Evolutionary conservation across 306 rosid genomes (phyloP).

Genomic region (Pyrus betulifolia): DNA sequence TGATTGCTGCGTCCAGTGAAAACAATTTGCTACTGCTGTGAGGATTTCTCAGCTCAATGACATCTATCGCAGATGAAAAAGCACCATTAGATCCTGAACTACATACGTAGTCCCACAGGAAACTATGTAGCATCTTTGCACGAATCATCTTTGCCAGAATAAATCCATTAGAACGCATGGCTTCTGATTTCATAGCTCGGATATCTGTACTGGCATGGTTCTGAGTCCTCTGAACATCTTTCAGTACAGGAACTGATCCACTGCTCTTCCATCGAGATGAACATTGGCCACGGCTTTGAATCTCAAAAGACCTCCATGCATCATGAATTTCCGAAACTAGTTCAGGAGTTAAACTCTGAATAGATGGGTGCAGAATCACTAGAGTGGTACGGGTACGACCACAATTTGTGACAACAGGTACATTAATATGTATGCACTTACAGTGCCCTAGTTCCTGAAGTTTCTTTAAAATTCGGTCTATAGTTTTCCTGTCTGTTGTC

Average conservation of each 20-base stretch:
- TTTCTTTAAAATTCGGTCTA: constrained; percentile 55
- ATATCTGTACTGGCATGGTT: constrained; percentile 30
- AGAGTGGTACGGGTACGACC: constrained; percentile 34
- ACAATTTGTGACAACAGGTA: constrained; percentile 64
- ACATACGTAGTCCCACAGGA: constrained; percentile 69
- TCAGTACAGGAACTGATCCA: constrained; percentile 55
- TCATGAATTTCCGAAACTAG: constrained; percentile 70
- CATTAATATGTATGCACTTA: constrained; percentile 52
- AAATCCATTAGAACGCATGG: constrained; percentile 83
- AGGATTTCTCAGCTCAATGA: constrained; percentile 36
- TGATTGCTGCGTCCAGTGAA: constrained; percentile 57
- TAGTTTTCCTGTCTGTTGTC: constrained; percentile 64
- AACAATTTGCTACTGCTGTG: constrained; percentile 57
- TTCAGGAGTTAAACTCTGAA: constrained; percentile 50
- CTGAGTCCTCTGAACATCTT: constrained; percentile 59
- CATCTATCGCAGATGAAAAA: constrained; percentile 32
- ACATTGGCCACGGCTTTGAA: constrained; percentile 45
- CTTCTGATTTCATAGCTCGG: constrained; percentile 50
- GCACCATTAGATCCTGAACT: constrained; percentile 22
- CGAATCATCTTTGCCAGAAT: constrained; percentile 90
- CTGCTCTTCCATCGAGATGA: constrained; percentile 40
- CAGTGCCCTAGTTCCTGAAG: constrained; percentile 66
- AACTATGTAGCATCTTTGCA: constrained; percentile 76
- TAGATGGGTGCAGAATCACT: constrained; percentile 75
- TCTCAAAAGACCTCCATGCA: constrained; percentile 63